Conservation (phyloP, 345 rosid species). For the Pistacia vera region DNA sequence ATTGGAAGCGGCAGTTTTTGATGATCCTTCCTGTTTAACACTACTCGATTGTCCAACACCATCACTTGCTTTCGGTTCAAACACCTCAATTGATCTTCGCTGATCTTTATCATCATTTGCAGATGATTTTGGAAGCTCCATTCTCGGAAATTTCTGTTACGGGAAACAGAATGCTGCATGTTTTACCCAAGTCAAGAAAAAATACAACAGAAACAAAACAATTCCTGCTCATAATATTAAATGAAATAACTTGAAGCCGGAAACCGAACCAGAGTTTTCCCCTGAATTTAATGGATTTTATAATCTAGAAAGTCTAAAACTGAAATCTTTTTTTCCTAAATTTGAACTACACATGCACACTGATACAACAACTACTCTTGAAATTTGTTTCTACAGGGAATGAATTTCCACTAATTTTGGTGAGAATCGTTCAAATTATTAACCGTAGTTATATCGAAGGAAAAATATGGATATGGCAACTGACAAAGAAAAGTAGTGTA, state of each 20-base stretch:
- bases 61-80: conserved; percentile 26
- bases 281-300: background rate
- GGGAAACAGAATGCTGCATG: conserved; percentile 11
- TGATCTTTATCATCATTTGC: conserved; percentile 17
- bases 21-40: background rate
- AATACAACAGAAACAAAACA: background rate
- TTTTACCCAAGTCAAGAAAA: background rate
- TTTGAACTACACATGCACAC: no score
- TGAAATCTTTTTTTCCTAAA: no score
- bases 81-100: conserved; percentile 37
- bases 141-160: background rate
- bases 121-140: conserved; percentile 7
- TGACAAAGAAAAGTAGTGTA: background rate
- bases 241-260: background rate
- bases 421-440: no score
- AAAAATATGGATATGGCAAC: background rate
- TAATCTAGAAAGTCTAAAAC: background rate
- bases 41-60: conserved; percentile 17
- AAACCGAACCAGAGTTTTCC: background rate
- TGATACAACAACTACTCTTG: no score
- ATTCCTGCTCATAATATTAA: background rate
- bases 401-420: no score
- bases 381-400: no score
- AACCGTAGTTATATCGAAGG: no score
- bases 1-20: conserved; percentile 8